Percentiles rank a stretch among this genome's conserved stretches.
phyloP scores from a whole-genome alignment of 2,329 filamentous ascomycete species.

The Botrytis deweyae region DNA sequence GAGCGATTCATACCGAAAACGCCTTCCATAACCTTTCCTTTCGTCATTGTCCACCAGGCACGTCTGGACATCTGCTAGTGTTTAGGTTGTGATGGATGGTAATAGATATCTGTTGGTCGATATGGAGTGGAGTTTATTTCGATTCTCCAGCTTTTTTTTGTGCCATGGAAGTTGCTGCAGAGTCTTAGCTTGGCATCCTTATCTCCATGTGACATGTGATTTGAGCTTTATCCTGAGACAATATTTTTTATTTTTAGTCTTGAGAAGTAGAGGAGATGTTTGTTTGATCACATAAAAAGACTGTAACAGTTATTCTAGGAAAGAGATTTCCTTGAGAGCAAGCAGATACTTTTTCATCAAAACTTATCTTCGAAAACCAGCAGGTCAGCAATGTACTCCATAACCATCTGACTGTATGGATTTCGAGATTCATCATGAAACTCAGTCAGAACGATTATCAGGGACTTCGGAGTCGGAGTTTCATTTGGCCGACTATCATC shows the following conservation, averaged over 20 bases:
- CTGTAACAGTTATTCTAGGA: too few species aligned
- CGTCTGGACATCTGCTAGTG: slow-evolving; percentile 28
- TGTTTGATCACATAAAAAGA: not conserved
- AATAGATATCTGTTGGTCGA: not conserved
- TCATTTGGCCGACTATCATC: not conserved
- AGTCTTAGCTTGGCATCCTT: not conserved
- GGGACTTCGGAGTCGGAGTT: not conserved
- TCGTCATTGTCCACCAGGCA: slow-evolving; percentile 36
- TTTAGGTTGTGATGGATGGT: not conserved
- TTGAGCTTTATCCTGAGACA: not conserved
- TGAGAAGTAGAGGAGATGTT: not conserved
- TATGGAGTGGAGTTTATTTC: not conserved
- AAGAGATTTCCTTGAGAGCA: not conserved
- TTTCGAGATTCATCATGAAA: not conserved
- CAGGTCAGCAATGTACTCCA: not conserved
- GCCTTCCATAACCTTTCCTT: slow-evolving; percentile 56
- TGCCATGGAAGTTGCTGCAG: not conserved
- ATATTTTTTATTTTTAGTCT: not conserved
- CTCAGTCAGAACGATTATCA: not conserved
- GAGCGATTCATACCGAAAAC: slow-evolving; percentile 53
- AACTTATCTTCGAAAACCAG: not conserved
- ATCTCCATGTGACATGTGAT: slow-evolving; percentile 17
- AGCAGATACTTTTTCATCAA: not conserved
- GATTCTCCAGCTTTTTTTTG: slow-evolving; percentile 4
- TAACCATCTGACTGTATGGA: not conserved